Conservation (phyloP, 2,329 filamentous ascomycete genomes). For the Pezicula carpinea region DNA sequence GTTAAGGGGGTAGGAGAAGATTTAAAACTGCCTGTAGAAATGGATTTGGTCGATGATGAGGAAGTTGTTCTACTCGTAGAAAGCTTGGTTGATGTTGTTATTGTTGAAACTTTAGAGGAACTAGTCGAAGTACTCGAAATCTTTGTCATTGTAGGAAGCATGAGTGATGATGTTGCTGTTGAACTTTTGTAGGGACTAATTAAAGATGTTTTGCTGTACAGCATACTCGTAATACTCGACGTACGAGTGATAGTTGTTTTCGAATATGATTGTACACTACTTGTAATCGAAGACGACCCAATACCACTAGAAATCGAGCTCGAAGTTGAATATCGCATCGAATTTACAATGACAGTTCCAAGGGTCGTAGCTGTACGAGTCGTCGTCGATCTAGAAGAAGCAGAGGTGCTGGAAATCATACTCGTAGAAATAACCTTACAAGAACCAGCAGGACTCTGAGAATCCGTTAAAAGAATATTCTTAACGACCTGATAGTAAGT, state of each 20-base stretch:
- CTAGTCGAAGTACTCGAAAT: too few relatives aligned
- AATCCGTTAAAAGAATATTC: neutral
- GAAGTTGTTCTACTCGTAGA: too few relatives aligned
- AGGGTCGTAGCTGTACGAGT: neutral
- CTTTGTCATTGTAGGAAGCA: too few relatives aligned
- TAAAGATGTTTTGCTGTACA: neutral
- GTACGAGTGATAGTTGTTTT: neutral
- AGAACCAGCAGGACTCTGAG: too few relatives aligned
- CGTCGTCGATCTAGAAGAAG: neutral
- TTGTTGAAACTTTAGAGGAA: too few relatives aligned
- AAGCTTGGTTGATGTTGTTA: too few relatives aligned
- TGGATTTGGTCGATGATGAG: too few relatives aligned
- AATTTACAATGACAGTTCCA: neutral
- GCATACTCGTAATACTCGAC: neutral
- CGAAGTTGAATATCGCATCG: neutral
- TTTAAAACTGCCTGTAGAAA: too few relatives aligned
- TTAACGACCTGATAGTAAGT: constrained; percentile 4
- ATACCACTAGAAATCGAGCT: neutral
- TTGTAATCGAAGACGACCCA: neutral
- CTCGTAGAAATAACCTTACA: neutral
- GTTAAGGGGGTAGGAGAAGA: too few relatives aligned
- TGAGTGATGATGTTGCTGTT: too few relatives aligned
- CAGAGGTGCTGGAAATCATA: neutral
- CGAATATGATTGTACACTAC: neutral
- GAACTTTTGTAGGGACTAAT: too few relatives aligned